phyloP scores from a whole-genome alignment of 495 filamentous ascomycete genomes.

The Acidomyces sp. region DNA sequence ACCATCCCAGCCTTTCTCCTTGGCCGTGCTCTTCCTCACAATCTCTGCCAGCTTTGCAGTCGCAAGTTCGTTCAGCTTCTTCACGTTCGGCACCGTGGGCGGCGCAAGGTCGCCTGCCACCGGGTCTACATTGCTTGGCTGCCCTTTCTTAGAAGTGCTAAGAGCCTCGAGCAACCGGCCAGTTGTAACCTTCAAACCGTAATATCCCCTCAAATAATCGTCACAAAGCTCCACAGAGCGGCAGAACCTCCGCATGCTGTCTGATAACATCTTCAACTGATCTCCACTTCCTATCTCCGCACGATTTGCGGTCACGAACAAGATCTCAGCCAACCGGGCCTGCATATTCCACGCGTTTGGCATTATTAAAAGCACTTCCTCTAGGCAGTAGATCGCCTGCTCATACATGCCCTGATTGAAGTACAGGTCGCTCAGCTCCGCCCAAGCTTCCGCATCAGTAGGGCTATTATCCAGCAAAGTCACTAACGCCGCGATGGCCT shows the following conservation, averaged over 20 bases:
- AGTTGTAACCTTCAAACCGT: conserved; percentile 58
- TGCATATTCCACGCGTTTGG: conserved; percentile 97
- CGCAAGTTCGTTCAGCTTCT: conserved; percentile 57
- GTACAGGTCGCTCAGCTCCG: conserved; percentile 81
- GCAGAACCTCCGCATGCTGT: conserved; percentile 70
- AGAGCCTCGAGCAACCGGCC: conserved; percentile 22
- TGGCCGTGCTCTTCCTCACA: conserved; percentile 44
- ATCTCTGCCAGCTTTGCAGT: conserved; percentile 65
- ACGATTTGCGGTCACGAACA: conserved; percentile 50
- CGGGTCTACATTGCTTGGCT: conserved; percentile 24
- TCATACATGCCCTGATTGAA: conserved; percentile 56
- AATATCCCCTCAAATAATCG: conserved; percentile 81
- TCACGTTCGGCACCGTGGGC: conserved; percentile 39
- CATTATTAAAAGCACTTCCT: conserved; percentile 77
- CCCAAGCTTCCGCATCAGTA: conserved; percentile 88
- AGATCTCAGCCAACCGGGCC: conserved; percentile 71
- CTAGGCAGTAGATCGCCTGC: conserved; percentile 78
- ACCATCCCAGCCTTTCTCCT: conserved; percentile 55
- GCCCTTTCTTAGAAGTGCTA: conserved; percentile 9
- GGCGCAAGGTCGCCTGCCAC: conserved; percentile 23
- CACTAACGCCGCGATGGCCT: conserved; percentile 62
- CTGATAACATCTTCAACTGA: conserved; percentile 42
- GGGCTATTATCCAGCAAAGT: conserved; percentile 68
- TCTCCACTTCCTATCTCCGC: conserved; percentile 31
- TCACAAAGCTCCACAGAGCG: conserved; percentile 88